Evolutionary conservation across 306 rosid genomes (phyloP), one percentile per base, ranked within the genome.

Genomic region (Acacia melanoxylon): DNA sequence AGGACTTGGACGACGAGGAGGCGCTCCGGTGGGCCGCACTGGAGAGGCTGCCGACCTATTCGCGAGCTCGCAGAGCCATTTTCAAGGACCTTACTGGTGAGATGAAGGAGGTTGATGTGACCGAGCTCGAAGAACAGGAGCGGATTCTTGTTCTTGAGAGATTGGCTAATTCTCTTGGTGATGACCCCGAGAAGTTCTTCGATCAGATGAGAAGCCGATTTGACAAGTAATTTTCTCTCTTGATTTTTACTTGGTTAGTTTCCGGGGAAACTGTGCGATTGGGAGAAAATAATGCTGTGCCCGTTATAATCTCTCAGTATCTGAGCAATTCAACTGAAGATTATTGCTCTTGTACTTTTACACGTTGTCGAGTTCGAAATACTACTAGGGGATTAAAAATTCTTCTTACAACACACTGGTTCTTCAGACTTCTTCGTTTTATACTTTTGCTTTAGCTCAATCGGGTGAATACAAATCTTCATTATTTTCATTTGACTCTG

Each of bases 21-120:
- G 99, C 90, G 19, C 91, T 96, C 42, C 97, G 95, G 58, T 96
- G 99, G 99, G 99, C 98, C 14, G 99, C 98, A 66, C 84, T 96
- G 15, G 95, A 96, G 92, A 84, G 98, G 77, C 83, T 96, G 14
- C 98, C 99, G 1, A 96, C 99, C 0, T 96, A 96, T 73, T 25
- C 81, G 46, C 84, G 99, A n/a, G 94, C 88, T 0, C 88, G 99
- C 1, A 86, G 97, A 54, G 98, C 98, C 54, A 92, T 96, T 74
- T 96, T 96, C 78, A 89, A 65, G 88, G 80, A 92, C 74, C 73
- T 91, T 8, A 84, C 72, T 19, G 99, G 99, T 19, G 94, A 89
- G 27, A 16, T 62, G 35, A 89, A 79, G 80, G 97, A 93, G 87
- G 75, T 96, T 69, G 94, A 92, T 33, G 96, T 96, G 14, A 45